These are phyloP conservation scores for Umbelopsis isabellina DNA, from an alignment of 192 early-diverging fungal genomes.

Conservation along the genomic window DNA sequence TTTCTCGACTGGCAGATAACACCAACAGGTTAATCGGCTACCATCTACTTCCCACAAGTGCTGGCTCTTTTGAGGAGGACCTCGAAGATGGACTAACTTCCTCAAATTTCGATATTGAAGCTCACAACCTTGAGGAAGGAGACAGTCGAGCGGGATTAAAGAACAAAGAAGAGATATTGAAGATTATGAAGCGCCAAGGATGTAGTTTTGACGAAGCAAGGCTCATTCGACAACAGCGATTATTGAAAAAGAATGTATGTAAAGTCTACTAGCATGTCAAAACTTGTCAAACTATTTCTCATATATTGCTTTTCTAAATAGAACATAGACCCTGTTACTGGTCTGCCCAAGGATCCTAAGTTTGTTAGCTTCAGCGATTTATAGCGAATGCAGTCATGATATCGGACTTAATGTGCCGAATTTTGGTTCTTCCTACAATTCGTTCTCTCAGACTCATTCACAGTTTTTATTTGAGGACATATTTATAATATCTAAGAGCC, in stretches of 20 bases:
- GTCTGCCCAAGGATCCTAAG: slow-evolving; percentile 59
- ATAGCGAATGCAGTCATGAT: background rate
- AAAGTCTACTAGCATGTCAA: background rate
- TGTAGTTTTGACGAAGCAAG: slow-evolving; percentile 62
- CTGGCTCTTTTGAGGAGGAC: slow-evolving; percentile 52
- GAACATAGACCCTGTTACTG: slow-evolving; percentile 62
- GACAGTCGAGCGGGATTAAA: slow-evolving; percentile 55
- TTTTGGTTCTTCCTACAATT: background rate
- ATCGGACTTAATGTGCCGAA: background rate
- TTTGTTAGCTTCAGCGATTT: slow-evolving; percentile 50
- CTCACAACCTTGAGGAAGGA: slow-evolving; percentile 52
- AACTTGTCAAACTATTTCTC: background rate
- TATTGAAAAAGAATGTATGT: slow-evolving; percentile 55
- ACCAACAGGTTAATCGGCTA: slow-evolving; percentile 42
- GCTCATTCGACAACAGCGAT: slow-evolving; percentile 54
- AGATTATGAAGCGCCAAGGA: slow-evolving; percentile 56
- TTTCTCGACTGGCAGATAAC: slow-evolving; percentile 29
- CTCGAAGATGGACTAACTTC: slow-evolving; percentile 62
- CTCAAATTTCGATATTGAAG: slow-evolving; percentile 52
- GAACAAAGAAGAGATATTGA: slow-evolving; percentile 55
- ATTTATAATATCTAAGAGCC: too few relatives aligned
- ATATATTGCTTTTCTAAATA: background rate
- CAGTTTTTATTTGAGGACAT: too few relatives aligned
- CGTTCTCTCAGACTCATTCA: background rate
- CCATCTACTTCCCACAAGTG: slow-evolving; percentile 50